A percentile compares a stretch with the other conserved stretches of the same genome.
These are phyloP conservation scores for Mortierella sp. DNA, from an alignment of 371 early-diverging fungal species.

Conservation along the genomic window DNA sequence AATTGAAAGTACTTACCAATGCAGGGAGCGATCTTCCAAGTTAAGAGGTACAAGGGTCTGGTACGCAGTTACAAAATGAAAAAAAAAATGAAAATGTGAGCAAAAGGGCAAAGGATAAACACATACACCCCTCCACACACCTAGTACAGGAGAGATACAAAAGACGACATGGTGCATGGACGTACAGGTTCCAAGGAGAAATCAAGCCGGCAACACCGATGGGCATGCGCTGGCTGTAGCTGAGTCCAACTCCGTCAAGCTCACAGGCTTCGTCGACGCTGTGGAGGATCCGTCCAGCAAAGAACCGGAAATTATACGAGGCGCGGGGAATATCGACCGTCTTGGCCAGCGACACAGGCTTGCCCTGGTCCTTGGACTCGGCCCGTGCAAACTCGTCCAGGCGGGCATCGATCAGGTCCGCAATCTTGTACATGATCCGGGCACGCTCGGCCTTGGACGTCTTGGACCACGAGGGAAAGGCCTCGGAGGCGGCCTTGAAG, in stretches of 20 bases:
- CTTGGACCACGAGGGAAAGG: conserved; percentile 76
- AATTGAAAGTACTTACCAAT: conserved; percentile 68
- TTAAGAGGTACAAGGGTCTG: conserved; percentile 77
- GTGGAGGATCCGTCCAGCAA: conserved; percentile 67
- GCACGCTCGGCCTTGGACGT: conserved; percentile 64
- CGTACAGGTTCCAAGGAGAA: conserved; percentile 77
- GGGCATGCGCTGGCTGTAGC: conserved; percentile 67
- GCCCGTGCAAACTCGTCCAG: conserved; percentile 63
- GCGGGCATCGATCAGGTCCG: conserved; percentile 71
- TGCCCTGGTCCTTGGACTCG: conserved; percentile 77
- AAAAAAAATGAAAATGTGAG: neutral
- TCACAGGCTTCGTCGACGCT: conserved; percentile 54
- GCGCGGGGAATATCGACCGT: conserved; percentile 79
- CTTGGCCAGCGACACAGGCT: conserved; percentile 71
- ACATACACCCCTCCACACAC: no score
- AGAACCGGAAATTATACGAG: conserved; percentile 78
- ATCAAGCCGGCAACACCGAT: conserved; percentile 80
- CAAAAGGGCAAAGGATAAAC: no score
- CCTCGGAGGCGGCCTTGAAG: conserved; percentile 71
- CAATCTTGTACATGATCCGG: conserved; percentile 65
- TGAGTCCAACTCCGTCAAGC: conserved; percentile 41
- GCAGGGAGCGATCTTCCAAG: conserved; percentile 86
- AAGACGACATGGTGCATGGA: neutral
- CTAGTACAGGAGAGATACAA: neutral
- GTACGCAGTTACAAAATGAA: neutral